Evolutionary conservation across 306 rosid genomes (phyloP).

Genomic region (Leucaena leucocephala): DNA sequence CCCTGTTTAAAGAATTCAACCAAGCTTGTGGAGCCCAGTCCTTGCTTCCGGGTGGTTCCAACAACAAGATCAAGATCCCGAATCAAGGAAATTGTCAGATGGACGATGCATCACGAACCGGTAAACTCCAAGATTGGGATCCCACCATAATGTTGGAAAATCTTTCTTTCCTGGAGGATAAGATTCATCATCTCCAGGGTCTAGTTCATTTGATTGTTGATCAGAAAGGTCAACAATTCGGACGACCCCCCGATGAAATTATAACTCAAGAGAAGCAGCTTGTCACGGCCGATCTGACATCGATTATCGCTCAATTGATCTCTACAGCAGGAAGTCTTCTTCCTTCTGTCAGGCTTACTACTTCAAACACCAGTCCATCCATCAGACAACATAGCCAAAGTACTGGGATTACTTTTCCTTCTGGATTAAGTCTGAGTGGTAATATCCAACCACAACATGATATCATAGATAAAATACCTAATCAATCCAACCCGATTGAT

Average conservation of each 20-base stretch:
- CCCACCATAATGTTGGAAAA: slow-evolving; percentile 68
- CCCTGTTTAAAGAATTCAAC: slow-evolving; percentile 57
- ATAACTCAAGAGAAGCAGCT: slow-evolving; percentile 88
- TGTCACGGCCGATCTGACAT: slow-evolving; percentile 85
- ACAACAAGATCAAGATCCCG: slow-evolving; percentile 42
- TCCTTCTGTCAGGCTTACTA: slow-evolving; percentile 69
- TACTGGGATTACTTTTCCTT: slow-evolving; percentile 48
- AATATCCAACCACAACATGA: slow-evolving; percentile 47
- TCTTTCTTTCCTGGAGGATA: slow-evolving; percentile 83
- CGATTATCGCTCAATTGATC: slow-evolving; percentile 86
- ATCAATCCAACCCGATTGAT: slow-evolving; percentile 54
- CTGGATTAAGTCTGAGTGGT: slow-evolving; percentile 43
- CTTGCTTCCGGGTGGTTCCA: slow-evolving; percentile 38
- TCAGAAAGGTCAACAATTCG: slow-evolving; percentile 65
- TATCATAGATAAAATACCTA: slow-evolving; percentile 50
- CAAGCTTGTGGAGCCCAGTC: slow-evolving; percentile 48
- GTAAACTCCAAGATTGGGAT: slow-evolving; percentile 80
- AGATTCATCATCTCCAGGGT: slow-evolving; percentile 92
- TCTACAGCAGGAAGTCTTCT: slow-evolving; percentile 95
- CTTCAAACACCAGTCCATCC: slow-evolving; percentile 46
- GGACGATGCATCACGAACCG: slow-evolving; percentile 39
- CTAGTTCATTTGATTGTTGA: slow-evolving; percentile 79
- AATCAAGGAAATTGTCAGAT: slow-evolving; percentile 52
- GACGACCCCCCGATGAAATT: slow-evolving; percentile 67
- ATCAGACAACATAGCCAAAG: slow-evolving; percentile 59